Evolutionary conservation across 2,329 filamentous ascomycete species (phyloP).

Genomic region (Botryotinia calthae): DNA sequence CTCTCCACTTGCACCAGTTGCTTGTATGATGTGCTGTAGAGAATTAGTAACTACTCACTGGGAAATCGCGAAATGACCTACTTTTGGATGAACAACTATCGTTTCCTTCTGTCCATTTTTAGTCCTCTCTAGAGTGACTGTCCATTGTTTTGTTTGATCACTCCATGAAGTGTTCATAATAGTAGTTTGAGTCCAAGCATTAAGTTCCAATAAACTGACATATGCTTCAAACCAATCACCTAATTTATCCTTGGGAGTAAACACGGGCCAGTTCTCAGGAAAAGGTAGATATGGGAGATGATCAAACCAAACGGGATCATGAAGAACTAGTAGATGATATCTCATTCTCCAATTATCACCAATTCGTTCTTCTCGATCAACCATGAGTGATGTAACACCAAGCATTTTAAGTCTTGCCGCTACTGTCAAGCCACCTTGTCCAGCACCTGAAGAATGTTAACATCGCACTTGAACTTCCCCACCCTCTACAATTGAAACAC

Average conservation of each 20-base stretch:
- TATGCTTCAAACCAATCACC: constrained; percentile 68
- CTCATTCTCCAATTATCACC: constrained; percentile 64
- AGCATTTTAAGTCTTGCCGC: constrained; percentile 61
- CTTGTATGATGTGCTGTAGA: constrained; percentile 27
- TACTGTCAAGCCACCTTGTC: constrained; percentile 57
- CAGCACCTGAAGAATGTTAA: constrained; percentile 51
- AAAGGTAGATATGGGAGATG: constrained; percentile 65
- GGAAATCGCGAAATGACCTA: neutral
- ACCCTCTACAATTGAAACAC: constrained; percentile 22
- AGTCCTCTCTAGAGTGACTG: constrained; percentile 48
- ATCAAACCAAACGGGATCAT: constrained; percentile 60
- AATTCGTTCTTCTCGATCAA: constrained; percentile 56
- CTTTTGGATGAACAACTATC: constrained; percentile 25
- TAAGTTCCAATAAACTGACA: constrained; percentile 60
- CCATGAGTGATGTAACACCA: constrained; percentile 52
- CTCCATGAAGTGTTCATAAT: constrained; percentile 47
- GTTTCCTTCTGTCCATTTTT: constrained; percentile 28
- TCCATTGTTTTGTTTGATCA: constrained; percentile 52
- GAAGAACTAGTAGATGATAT: constrained; percentile 64
- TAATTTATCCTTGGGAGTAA: constrained; percentile 69
- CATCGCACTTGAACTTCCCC: constrained; percentile 42
- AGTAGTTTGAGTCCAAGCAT: constrained; percentile 59
- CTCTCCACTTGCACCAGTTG: constrained; percentile 51
- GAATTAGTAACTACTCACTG: constrained; percentile 29
- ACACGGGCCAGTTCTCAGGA: constrained; percentile 63